Percentiles rank a stretch among this genome's conserved stretches.
Evolutionary conservation across 2,329 filamentous ascomycete genomes (phyloP).

Genomic region (Curvularia lunata): DNA sequence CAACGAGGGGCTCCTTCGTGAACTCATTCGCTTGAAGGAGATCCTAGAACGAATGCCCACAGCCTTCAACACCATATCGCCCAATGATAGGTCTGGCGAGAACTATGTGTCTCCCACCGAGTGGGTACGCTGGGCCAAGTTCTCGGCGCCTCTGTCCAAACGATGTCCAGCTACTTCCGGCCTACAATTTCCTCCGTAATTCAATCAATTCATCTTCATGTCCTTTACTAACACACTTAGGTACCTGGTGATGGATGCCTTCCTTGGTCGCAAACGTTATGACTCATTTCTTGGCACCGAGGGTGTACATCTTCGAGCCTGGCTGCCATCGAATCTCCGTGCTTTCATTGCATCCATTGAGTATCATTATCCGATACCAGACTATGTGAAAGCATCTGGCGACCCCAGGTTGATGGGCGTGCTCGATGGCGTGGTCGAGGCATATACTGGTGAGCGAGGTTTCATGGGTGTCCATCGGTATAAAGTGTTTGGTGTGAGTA

Average conservation of each 20-base stretch:
- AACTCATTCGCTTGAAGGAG: constrained; percentile 34
- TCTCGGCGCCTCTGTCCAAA: constrained; percentile 36
- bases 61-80: constrained; percentile 34
- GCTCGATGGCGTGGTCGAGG: constrained; percentile 62
- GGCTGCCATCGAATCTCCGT: constrained; percentile 61
- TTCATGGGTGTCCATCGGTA: constrained; percentile 65
- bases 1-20: constrained; percentile 33
- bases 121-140: constrained; percentile 38
- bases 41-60: constrained; percentile 35
- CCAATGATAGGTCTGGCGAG: constrained; percentile 31
- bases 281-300: constrained; percentile 61
- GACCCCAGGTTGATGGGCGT: constrained; percentile 61
- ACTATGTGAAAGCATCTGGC: constrained; percentile 59
- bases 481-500: constrained; percentile 61
- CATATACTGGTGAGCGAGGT: constrained; percentile 62
- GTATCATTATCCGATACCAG: constrained; percentile 61
- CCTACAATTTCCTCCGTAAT: constrained; percentile 29
- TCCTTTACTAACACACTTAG: constrained; percentile 6
- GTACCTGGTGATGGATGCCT: constrained; percentile 37
- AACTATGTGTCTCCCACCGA: constrained; percentile 35
- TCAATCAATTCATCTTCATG: background rate
- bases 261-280: constrained; percentile 53
- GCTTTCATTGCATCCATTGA: constrained; percentile 64
- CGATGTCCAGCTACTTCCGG: constrained; percentile 35
- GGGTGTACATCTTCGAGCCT: constrained; percentile 60